phyloP scores from a whole-genome alignment of 208 protist species.

The Acanthamoeba sp. region DNA sequence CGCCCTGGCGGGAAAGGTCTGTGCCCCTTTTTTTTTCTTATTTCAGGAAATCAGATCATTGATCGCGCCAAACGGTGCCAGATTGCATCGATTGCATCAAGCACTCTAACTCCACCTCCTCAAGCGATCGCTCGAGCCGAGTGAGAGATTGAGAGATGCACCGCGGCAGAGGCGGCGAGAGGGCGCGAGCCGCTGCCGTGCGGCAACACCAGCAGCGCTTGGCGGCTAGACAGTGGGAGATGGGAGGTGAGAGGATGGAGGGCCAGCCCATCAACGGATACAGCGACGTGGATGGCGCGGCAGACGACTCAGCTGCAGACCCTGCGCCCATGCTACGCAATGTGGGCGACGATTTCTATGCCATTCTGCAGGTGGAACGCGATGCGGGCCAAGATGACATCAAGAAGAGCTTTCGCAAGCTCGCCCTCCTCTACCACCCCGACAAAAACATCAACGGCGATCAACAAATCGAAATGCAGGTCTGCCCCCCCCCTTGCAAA shows the following conservation, averaged over 20 bases:
- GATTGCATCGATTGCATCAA: too few species aligned
- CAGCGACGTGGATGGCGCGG: background rate
- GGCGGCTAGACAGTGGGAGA: background rate
- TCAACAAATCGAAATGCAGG: conserved; percentile 46
- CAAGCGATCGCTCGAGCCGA: too few species aligned
- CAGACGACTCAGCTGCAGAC: background rate
- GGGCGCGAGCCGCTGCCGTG: conserved; percentile 15
- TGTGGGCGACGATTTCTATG: conserved; percentile 18
- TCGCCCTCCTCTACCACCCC: conserved; percentile 87
- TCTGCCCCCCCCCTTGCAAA: background rate
- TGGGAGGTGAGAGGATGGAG: background rate
- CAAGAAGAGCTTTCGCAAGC: conserved; percentile 86
- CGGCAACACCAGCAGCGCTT: conserved; percentile 30
- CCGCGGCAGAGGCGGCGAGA: background rate
- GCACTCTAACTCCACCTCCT: too few species aligned
- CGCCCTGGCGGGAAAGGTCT: background rate
- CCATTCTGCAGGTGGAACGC: conserved; percentile 67
- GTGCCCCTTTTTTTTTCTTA: background rate
- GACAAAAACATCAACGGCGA: conserved; percentile 83
- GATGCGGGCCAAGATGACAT: conserved; percentile 84
- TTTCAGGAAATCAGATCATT: background rate
- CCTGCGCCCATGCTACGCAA: background rate
- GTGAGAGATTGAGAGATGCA: background rate
- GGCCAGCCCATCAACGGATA: background rate
- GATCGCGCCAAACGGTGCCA: too few species aligned